Base-by-base conservation (phyloP, 2,329 filamentous ascomycete genomes). In the Aspergillus texensis region DNA sequence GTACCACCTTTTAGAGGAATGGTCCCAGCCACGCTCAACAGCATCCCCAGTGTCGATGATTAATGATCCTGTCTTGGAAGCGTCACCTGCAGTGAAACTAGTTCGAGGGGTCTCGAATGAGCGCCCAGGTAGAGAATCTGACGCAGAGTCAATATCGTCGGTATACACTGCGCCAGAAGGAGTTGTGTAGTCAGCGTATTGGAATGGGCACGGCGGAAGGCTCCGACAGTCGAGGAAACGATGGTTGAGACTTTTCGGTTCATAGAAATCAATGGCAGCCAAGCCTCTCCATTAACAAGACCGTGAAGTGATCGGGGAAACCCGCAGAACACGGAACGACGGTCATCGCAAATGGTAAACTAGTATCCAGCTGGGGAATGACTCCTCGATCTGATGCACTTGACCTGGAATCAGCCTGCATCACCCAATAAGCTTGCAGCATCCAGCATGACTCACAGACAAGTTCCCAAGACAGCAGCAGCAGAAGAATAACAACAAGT, bases 91-190 rank as follows among this genome's bases (percentile, higher is more conserved):
- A n/a, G 55, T 46, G n/a, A 5, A 16, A 16, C 24, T 30, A 12
- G 26, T 26, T 32, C 21, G 16, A 57, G 28, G 14, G 30, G 10
- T 30, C 39, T 24, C 55, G 12, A 26, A 24, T 36, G 39, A 50
- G 36, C 2, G n/a, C 46, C 39, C 12, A 21, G 8, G 41, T 9
- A 55, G 60, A 61, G 60, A 55, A 36, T 32, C 55, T 34, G 71
- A 73, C 50, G 55, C 65, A 14, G 68, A 67, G 9, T 73, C 71
- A 6, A 63, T 68, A 36, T 66, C 65, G 45, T 72, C 71, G 26
- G 67, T 72, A 24, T 74, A 70, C 54, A 75, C 73, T 48, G 73
- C 72, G 2, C 62, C 63, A 10, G 71, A 74, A 43, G 63, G 48
- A 30, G 63, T 28, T 9, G 28, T 39, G n/a, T 56, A 28, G 55